These are phyloP conservation scores for Pseudogymnoascus sp. DNA, from an alignment of 2,329 filamentous ascomycete species.

Conservation along the genomic window DNA sequence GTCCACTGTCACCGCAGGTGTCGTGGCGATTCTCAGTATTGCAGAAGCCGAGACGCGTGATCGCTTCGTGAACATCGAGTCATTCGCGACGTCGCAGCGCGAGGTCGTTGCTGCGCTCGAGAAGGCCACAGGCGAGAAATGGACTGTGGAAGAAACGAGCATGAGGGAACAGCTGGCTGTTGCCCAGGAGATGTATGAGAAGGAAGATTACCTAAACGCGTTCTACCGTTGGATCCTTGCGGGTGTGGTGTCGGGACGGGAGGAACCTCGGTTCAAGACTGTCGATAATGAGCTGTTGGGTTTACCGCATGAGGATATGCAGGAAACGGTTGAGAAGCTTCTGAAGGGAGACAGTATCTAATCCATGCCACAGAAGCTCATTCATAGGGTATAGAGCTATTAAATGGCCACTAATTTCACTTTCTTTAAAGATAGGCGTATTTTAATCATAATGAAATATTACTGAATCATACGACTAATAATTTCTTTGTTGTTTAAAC, in stretches of 20 bases:
- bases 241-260: background rate
- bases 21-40: conserved; percentile 26
- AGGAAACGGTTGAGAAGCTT: background rate
- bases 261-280: background rate
- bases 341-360: background rate
- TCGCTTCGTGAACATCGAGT: conserved; percentile 26
- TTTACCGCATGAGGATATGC: background rate
- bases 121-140: conserved; percentile 26
- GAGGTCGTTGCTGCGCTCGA: conserved; percentile 28
- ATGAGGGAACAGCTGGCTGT: conserved; percentile 15
- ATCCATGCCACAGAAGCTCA: background rate
- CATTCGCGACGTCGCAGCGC: conserved; percentile 29
- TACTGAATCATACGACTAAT: too few relatives aligned
- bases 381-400: background rate
- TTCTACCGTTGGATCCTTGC: background rate
- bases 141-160: conserved; percentile 23
- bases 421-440: background rate
- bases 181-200: background rate
- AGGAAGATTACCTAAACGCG: background rate
- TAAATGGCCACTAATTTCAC: background rate
- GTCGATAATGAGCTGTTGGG: background rate
- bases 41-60: conserved; percentile 30
- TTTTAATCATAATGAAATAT: background rate
- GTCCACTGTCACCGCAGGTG: conserved; percentile 26
- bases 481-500: too few relatives aligned